These are phyloP conservation scores for Canna indica DNA, from an alignment of 176 grass and related monocot genomes.

Conservation along the genomic window DNA sequence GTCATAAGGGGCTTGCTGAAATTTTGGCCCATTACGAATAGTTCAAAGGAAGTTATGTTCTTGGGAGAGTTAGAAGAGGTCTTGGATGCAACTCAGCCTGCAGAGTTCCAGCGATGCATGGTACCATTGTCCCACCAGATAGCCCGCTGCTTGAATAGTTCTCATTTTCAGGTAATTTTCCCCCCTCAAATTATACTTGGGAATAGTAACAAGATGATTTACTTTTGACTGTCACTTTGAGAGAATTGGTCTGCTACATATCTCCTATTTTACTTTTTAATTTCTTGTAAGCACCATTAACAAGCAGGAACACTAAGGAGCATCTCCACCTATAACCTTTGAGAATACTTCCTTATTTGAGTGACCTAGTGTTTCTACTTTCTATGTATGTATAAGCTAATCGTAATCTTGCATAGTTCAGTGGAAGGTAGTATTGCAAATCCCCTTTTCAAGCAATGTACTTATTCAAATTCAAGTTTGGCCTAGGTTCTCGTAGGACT, in stretches of 20 bases:
- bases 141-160: constrained; percentile 75
- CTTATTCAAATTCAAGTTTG: background rate
- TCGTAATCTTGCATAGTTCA: background rate
- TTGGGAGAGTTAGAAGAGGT: constrained; percentile 94
- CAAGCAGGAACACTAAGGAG: background rate
- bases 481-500: no score
- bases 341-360: background rate
- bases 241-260: background rate
- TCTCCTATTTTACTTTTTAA: background rate
- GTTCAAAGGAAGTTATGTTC: constrained; percentile 98
- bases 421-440: background rate
- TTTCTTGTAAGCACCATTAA: background rate
- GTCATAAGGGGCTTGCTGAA: constrained; percentile 91
- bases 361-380: background rate
- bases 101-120: constrained; percentile 88
- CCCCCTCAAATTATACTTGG: constrained; percentile 13
- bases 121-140: constrained; percentile 71
- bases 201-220: background rate
- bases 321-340: background rate
- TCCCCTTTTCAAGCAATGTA: background rate
- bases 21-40: constrained; percentile 98
- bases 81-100: constrained; percentile 77
- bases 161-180: constrained; percentile 79
- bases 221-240: no score
- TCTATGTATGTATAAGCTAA: background rate